Evolutionary conservation across 495 filamentous ascomycete genomes (phyloP).

Genomic region (Lasiosphaeria miniovina): DNA sequence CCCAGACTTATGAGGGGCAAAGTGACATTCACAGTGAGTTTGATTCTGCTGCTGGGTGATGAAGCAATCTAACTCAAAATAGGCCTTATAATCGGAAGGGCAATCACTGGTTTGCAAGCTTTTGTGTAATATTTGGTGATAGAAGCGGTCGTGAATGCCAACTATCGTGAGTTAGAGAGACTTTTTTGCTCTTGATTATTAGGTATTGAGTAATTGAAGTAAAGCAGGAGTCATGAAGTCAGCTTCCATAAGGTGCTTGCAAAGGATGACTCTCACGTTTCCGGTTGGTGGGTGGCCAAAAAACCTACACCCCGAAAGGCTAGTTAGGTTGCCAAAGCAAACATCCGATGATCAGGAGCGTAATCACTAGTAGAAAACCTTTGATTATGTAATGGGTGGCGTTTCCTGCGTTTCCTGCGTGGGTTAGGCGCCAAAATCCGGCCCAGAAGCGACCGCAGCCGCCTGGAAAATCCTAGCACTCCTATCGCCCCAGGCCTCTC

Average conservation of each 20-base stretch:
- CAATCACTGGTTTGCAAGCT: slow-evolving; percentile 60
- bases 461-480: slow-evolving; percentile 26
- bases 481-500: neutral
- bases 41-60: neutral
- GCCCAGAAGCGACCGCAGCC: slow-evolving; percentile 15
- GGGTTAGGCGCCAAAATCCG: slow-evolving; percentile 22
- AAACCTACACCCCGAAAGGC: too few species aligned
- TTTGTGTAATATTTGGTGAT: slow-evolving; percentile 40
- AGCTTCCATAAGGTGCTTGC: too few species aligned
- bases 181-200: neutral
- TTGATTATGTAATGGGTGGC: slow-evolving; percentile 6
- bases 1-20: slow-evolving; percentile 96
- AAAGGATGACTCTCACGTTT: too few species aligned
- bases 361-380: too few species aligned
- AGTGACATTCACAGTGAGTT: slow-evolving; percentile 91
- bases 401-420: slow-evolving; percentile 4
- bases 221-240: too few species aligned
- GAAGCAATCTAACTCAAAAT: slow-evolving; percentile 12
- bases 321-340: too few species aligned
- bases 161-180: neutral
- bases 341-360: too few species aligned
- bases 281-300: too few species aligned
- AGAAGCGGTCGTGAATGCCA: neutral
- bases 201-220: too few species aligned
- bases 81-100: slow-evolving; percentile 61